Evolutionary conservation across 495 filamentous ascomycete genomes (phyloP).

Genomic region (Copromyces sp.): DNA sequence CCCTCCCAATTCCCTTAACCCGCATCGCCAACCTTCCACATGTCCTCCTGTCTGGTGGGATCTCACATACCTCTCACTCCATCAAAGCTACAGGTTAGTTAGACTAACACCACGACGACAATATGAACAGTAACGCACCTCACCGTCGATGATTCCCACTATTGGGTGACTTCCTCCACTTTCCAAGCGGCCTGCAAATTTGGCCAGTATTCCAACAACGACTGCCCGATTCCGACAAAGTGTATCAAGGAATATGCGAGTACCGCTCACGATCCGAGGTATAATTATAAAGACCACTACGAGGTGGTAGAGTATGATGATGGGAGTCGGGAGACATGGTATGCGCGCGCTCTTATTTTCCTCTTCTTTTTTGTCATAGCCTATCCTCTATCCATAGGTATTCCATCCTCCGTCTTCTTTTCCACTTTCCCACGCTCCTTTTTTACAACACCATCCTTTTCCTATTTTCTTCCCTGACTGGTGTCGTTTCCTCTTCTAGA

Average conservation of each 20-base stretch:
- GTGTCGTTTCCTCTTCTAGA: too few relatives aligned
- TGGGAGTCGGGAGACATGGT: not conserved
- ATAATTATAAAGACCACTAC: not conserved
- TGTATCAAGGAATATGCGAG: not conserved
- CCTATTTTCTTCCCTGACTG: too few relatives aligned
- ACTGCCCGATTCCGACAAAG: not conserved
- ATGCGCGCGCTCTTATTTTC: not conserved
- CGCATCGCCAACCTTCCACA: not conserved
- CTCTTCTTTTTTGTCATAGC: not conserved
- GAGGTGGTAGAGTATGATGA: not conserved
- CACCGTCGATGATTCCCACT: not conserved
- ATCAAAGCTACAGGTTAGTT: not conserved
- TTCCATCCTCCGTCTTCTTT: too few relatives aligned
- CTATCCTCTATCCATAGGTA: too few relatives aligned
- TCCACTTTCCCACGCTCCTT: too few relatives aligned
- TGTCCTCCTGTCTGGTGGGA: not conserved
- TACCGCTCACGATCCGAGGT: not conserved
- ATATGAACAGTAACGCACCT: not conserved
- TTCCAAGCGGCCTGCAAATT: not conserved
- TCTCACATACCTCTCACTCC: not conserved
- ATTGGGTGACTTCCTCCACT: not conserved
- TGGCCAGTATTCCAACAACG: not conserved
- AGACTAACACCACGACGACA: not conserved
- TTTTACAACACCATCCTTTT: too few relatives aligned
- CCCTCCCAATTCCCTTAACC: not conserved